Conservation (phyloP, 2,329 filamentous ascomycete genomes). For the Penicillium psychrosexuale region DNA sequence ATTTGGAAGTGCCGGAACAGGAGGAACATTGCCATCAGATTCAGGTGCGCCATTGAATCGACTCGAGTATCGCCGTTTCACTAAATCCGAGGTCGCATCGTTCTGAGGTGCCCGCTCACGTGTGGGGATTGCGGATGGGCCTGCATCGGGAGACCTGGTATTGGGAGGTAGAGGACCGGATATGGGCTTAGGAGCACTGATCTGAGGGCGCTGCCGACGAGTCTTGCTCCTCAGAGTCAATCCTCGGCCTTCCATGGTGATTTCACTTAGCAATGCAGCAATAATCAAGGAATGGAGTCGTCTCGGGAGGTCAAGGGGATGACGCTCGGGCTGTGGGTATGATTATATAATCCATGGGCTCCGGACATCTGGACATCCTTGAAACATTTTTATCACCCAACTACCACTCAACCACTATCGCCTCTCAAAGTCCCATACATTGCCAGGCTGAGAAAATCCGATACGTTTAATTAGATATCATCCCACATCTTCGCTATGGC, state of each 20-base stretch:
- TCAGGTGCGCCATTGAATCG: slow-evolving; percentile 76
- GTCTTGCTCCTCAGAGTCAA: slow-evolving; percentile 64
- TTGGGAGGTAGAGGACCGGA: slow-evolving; percentile 39
- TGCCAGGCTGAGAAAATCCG: not conserved
- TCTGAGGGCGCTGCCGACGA: slow-evolving; percentile 52
- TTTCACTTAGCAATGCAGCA: slow-evolving; percentile 1
- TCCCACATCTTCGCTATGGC: slow-evolving; percentile 3
- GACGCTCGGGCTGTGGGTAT: slow-evolving; percentile 4
- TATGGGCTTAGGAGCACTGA: slow-evolving; percentile 60
- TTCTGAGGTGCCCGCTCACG: slow-evolving; percentile 46
- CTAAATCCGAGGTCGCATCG: slow-evolving; percentile 69
- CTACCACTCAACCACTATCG: not conserved
- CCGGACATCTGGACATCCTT: slow-evolving; percentile 2
- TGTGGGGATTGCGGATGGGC: slow-evolving; percentile 28
- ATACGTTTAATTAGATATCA: not conserved
- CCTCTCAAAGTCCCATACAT: not conserved
- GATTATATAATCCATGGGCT: slow-evolving; percentile 2
- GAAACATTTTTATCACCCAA: slow-evolving; percentile 10
- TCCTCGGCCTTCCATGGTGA: slow-evolving; percentile 53
- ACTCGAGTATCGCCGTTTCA: slow-evolving; percentile 92
- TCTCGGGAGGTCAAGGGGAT: slow-evolving; percentile 3
- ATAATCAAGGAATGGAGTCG: slow-evolving; percentile 8
- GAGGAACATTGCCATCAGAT: slow-evolving; percentile 64
- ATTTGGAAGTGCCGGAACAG: slow-evolving; percentile 65
- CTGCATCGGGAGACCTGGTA: slow-evolving; percentile 37